Evolutionary conservation across 2,329 filamentous ascomycete genomes (phyloP), one percentile per base, ranked within the genome.

Genomic region (Neonectria neomacrospora): DNA sequence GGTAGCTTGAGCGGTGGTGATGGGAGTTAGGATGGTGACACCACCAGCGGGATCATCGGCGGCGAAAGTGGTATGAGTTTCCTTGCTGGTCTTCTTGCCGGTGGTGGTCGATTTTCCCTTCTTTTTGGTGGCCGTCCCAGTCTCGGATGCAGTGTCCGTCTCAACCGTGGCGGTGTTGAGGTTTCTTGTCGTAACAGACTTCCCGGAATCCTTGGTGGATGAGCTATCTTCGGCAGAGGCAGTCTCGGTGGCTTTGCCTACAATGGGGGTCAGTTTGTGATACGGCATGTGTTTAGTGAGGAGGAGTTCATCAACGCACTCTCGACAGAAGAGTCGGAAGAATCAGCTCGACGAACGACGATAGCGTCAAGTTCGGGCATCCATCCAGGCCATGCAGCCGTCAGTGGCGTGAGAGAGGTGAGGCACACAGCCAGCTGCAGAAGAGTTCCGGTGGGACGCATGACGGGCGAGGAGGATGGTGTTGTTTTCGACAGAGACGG

Each of bases 361-460:
- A 90, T 73, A 14, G 82, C 73, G 66, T 88, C 83, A 37, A 82
- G 51, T 12, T 85, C 81, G 18, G 86, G 86, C 39, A 88, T 77
- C 82, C 84, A 88, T 65, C 75, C 77, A 20, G 86, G 83, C 86
- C 86, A 88, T 60, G 82, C 86, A 57, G 84, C 81, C n/a, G 82
- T 81, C 22, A 86, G 67, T 16, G 83, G 80, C 9, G 83, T 77
- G 56, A 88, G 76, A 32, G 86, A 82, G 45, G 77, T 77, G 16
- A 89, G 79, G 68, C 87, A 79, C 58, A 84, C 67, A 54, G 85
- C 81, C 69, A 86, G 72, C 47, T 82, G 80, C 73, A 82, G 75
- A 58, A 86, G 70, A 53, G 80, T 79, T 52, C 76, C 76, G 66
- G 82, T 77, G 66, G 82, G 76, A 80, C 80, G 85, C 86, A 88